Base-by-base conservation (phyloP, 2,329 filamentous ascomycete genomes). In the Penicillium sp. region DNA sequence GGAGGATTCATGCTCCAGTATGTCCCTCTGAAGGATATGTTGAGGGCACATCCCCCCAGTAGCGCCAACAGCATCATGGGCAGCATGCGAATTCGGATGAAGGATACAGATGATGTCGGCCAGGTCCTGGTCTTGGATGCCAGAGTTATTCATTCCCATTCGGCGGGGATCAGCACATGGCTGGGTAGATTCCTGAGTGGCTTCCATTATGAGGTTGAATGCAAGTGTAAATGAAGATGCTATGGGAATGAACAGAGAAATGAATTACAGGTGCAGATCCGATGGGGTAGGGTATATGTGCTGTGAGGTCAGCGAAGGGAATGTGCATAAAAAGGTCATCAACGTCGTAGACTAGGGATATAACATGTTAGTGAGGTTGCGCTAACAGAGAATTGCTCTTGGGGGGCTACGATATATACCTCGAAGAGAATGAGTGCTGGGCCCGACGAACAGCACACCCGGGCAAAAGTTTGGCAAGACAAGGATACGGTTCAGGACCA, bases 31-130 rank as follows among this genome's bases (percentile, higher is more conserved):
- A 10, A 89, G 76, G 20, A 88, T 85, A 70, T 88, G 83, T 55
- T 87, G 80, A 5, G 82, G 82, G n/a, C 75, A 72, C 8, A 67
- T 61, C 10, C 74, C 61, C 11, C 82, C 80, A 20, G 85, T 84
- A 3, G 79, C 74, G 40, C 79, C 74, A n/a, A 93, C 85, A 64
- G 92, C 89, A 60, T 80, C 79, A 61, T 88, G 86, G 20, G 93
- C 90, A 22, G 84, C 82, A 38, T 85, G 80, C 2, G 91, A 90
- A 62, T 85, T 85, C 11, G 93, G 92, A 64, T 95, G 87, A 29
- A 97, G 82, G 55, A 97, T 86, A 75, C 92, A 95, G 62, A 96
- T 85, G 64, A 97, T 90, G 74, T 97, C 92, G 59, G 90, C 85
- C 48, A 94, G 84, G 71, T 96, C 92, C 62, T 89, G 84, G 64